Conservation (phyloP, 208 protist genomes). For the Tritrichomonas foetus region DNA sequence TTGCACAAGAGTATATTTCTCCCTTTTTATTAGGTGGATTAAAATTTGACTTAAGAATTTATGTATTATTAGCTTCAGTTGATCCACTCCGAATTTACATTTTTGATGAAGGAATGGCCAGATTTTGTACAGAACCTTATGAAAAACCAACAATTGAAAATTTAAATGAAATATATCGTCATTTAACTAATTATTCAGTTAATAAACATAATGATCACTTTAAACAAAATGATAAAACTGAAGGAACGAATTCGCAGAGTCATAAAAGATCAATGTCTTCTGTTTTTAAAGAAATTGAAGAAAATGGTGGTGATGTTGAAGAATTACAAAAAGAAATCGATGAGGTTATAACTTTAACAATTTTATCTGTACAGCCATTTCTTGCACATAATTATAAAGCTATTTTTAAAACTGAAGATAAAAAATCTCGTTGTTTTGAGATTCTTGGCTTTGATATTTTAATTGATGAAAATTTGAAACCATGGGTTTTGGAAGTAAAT, state of each 20-base stretch:
- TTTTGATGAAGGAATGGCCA: background rate
- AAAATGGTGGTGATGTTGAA: background rate
- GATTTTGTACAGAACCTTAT: background rate
- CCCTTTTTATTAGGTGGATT: background rate
- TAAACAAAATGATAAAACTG: background rate
- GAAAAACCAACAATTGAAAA: background rate
- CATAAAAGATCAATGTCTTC: background rate
- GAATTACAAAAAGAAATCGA: background rate
- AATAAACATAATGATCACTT: too few relatives aligned
- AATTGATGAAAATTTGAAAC: background rate
- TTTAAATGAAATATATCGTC: too few relatives aligned
- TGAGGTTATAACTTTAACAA: background rate
- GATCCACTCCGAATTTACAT: background rate
- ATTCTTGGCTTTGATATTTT: background rate
- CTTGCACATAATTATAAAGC: background rate
- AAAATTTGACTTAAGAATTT: background rate
- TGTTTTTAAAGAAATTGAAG: background rate
- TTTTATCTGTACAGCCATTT: background rate
- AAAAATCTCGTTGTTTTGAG: conserved; percentile 8
- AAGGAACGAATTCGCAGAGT: background rate
- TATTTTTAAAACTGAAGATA: background rate
- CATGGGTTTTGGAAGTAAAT: background rate
- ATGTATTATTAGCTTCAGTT: background rate
- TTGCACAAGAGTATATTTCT: background rate
- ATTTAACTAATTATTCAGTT: too few relatives aligned